Conservation (phyloP, 2,329 filamentous ascomycete species). For the Neonectria faginata region DNA sequence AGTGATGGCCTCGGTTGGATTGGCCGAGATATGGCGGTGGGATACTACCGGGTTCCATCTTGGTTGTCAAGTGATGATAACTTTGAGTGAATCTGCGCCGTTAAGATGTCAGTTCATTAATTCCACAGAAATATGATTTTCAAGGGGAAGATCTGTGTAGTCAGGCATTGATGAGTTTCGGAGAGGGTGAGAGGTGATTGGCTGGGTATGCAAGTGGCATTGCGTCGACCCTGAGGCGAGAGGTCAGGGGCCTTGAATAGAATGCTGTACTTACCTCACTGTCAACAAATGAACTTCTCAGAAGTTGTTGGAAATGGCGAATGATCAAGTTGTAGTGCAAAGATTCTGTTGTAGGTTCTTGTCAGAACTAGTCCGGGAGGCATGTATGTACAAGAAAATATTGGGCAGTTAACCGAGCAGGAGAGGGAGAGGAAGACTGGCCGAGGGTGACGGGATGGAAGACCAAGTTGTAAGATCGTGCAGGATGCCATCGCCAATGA, state of each 20-base stretch:
- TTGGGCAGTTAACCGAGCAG: neutral
- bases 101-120: constrained; percentile 12
- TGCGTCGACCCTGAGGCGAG: neutral
- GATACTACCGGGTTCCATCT: constrained; percentile 53
- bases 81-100: constrained; percentile 44
- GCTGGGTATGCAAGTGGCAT: neutral
- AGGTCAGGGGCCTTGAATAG: neutral
- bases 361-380: constrained; percentile 7
- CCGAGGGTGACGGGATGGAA: neutral
- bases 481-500: neutral
- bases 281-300: constrained; percentile 50
- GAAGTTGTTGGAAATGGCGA: constrained; percentile 48
- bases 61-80: constrained; percentile 49
- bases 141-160: neutral
- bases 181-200: neutral
- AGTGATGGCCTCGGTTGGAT: constrained; percentile 46
- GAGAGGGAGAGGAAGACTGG: neutral
- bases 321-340: constrained; percentile 46
- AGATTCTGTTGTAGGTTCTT: constrained; percentile 41
- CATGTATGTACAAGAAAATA: neutral
- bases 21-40: constrained; percentile 49
- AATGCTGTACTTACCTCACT: constrained; percentile 45
- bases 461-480: neutral
- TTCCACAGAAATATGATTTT: neutral
- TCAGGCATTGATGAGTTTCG: neutral